These are phyloP conservation scores for Tricholoma terreum DNA, from an alignment of 768 basidiomycete genomes.

Conservation along the genomic window DNA sequence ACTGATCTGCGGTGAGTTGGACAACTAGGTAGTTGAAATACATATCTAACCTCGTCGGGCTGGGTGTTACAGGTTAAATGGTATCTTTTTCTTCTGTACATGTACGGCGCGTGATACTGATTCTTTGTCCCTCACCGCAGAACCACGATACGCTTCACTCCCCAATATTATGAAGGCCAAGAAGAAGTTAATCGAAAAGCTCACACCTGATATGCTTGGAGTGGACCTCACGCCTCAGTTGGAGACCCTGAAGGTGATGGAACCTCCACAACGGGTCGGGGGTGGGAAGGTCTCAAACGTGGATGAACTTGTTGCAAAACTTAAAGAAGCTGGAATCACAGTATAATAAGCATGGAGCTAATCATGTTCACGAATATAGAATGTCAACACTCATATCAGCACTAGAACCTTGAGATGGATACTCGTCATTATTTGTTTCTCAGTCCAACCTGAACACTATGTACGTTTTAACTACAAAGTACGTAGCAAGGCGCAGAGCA, in stretches of 20 bases:
- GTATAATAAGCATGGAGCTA: constrained; percentile 18
- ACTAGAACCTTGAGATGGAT: too few relatives aligned
- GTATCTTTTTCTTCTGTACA: constrained; percentile 30
- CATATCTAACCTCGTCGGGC: not conserved
- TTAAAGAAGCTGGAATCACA: constrained; percentile 80
- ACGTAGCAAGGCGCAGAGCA: not conserved
- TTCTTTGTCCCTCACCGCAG: constrained; percentile 34
- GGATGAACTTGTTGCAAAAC: constrained; percentile 83
- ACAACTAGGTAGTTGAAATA: not conserved
- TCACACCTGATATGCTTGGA: constrained; percentile 74
- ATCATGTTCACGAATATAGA: too few relatives aligned
- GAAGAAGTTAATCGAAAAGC: constrained; percentile 91
- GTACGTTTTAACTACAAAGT: not conserved
- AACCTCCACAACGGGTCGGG: constrained; percentile 88
- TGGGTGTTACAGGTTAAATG: constrained; percentile 57
- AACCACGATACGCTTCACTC: constrained; percentile 95
- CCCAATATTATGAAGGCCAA: constrained; percentile 99
- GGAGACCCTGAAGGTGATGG: constrained; percentile 83
- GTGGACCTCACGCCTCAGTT: constrained; percentile 81
- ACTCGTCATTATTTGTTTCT: not conserved
- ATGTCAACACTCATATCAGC: too few relatives aligned
- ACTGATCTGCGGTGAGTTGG: constrained; percentile 82
- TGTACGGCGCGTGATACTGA: not conserved
- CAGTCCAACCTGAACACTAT: not conserved
- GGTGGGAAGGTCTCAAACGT: constrained; percentile 90